Base-by-base conservation (phyloP, 495 filamentous ascomycete genomes). In the Lophiotrema nucula region DNA sequence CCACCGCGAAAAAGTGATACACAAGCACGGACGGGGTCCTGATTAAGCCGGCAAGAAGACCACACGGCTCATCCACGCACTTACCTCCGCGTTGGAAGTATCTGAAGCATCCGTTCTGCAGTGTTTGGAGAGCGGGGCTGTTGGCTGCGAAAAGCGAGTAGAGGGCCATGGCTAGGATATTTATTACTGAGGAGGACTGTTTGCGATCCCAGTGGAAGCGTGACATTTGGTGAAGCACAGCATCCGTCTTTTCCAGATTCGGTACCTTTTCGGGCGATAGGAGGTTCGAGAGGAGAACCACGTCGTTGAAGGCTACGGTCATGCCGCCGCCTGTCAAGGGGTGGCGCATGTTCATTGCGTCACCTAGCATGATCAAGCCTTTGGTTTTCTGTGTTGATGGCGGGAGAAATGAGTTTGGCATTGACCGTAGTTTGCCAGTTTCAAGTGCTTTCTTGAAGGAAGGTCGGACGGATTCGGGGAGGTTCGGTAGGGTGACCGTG, bases 341-440 rank as follows among this genome's bases (percentile, higher is more conserved):
- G 74, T 97, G 92, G 3, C 92, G 88, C 92, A 97, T 97, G 74
- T 97, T 97, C 76, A 92, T 84, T 6, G 92, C 92, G 72, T 97
- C 92, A 53, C 92, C 92, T 18, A 96, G 75, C 25, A 98, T 74
- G 31, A 95, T 75, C 58, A 97, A 74, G 11, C 93, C 93, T 0
- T 85, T 81, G 2, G 84, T 81, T 41, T 78, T 81, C 60, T 84
- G 82, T 42, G 86, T 84, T 10, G 83, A 78, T 0, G 92, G 81
- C 15, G 93, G 90, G 3, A 97, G 81, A 77, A 86, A 98, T 33
- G 83, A 88, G 72, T 97, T 97, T 4, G 93, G 95, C 93, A 98
- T 98, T 46, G 81, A 88, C 33, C 82, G 77, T 53, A 90, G 74
- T 53, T 82, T 78, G 57, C 88, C 89, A 23, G 80, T 74, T 25